Conservation (phyloP, 2,329 filamentous ascomycete species). For the Malbranchea zuffiana region DNA sequence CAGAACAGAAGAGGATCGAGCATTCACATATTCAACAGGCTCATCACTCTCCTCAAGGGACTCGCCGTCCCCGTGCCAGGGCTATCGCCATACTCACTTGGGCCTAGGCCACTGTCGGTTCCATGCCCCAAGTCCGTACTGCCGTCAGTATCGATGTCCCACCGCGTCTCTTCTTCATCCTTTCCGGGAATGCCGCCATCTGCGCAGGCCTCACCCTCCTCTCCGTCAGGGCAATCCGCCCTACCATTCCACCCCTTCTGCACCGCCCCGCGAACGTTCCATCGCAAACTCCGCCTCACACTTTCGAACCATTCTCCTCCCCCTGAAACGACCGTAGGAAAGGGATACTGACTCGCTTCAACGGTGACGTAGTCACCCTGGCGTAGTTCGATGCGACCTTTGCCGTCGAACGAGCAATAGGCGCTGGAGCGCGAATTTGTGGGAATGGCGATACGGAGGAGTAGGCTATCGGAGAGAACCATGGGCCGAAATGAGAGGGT, state of each 20-base stretch:
- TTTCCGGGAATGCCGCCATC: conserved; percentile 32
- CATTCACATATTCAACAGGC: conserved; percentile 55
- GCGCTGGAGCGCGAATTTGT: conserved; percentile 77
- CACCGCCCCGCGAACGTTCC: conserved; percentile 85
- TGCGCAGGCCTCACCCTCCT: conserved; percentile 12
- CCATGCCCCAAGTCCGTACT: conserved; percentile 22
- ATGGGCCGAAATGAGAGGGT: conserved; percentile 95
- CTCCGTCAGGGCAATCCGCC: conserved; percentile 25
- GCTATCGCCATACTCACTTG: conserved; percentile 56
- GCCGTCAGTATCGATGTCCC: conserved; percentile 87
- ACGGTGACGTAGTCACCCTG: conserved; percentile 95
- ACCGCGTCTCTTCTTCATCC: conserved; percentile 52
- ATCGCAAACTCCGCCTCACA: conserved; percentile 79
- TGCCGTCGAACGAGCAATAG: conserved; percentile 96
- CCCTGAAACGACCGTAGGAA: conserved; percentile 86
- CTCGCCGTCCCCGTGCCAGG: conserved; percentile 49
- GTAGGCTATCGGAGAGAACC: conserved; percentile 91
- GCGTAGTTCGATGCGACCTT: conserved; percentile 82
- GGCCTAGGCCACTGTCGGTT: conserved; percentile 38
- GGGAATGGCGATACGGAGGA: conserved; percentile 79
- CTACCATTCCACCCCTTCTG: conserved; percentile 70
- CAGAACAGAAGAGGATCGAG: neutral
- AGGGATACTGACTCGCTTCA: conserved; percentile 89
- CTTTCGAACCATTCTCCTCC: conserved; percentile 95
- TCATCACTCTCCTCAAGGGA: conserved; percentile 62